Conservation (phyloP, 495 filamentous ascomycete genomes). For the Evernia prunastri region DNA sequence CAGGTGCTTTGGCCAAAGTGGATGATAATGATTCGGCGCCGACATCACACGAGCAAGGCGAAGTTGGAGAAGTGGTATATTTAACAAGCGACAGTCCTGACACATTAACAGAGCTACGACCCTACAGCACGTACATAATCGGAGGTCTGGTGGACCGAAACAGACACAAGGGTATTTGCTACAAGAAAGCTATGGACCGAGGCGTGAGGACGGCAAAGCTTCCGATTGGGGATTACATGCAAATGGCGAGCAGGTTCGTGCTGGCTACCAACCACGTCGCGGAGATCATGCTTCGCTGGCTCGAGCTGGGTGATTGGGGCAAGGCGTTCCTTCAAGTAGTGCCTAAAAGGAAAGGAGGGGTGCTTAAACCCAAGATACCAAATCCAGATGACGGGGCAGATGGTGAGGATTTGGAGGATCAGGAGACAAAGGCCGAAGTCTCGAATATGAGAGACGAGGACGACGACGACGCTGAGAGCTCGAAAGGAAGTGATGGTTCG, state of each 20-base stretch:
- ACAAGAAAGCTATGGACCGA: conserved; percentile 65
- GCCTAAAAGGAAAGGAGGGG: conserved; percentile 75
- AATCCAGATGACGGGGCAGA: background rate
- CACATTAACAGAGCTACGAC: conserved; percentile 70
- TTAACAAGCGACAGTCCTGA: conserved; percentile 80
- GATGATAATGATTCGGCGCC: conserved; percentile 36
- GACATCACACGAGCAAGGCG: conserved; percentile 18
- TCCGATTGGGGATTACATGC: conserved; percentile 86
- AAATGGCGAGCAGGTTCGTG: conserved; percentile 76
- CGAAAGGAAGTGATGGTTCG: background rate
- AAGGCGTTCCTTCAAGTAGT: conserved; percentile 80
- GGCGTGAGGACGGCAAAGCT: conserved; percentile 82
- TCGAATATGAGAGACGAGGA: background rate
- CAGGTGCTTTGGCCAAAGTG: conserved; percentile 46
- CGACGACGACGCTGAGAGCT: background rate
- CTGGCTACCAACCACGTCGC: conserved; percentile 90
- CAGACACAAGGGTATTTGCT: conserved; percentile 87
- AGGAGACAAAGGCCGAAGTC: background rate
- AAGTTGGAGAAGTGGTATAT: conserved; percentile 66
- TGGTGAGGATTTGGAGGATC: background rate
- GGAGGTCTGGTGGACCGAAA: conserved; percentile 95
- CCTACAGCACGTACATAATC: conserved; percentile 85
- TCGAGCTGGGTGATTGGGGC: conserved; percentile 84
- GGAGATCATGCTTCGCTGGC: conserved; percentile 92
- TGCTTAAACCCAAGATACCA: conserved; percentile 35